Percentiles rank a stretch among this genome's conserved stretches.
phyloP scores from a whole-genome alignment of 2,329 filamentous ascomycete species.

The Pseudogymnoascus sp. region DNA sequence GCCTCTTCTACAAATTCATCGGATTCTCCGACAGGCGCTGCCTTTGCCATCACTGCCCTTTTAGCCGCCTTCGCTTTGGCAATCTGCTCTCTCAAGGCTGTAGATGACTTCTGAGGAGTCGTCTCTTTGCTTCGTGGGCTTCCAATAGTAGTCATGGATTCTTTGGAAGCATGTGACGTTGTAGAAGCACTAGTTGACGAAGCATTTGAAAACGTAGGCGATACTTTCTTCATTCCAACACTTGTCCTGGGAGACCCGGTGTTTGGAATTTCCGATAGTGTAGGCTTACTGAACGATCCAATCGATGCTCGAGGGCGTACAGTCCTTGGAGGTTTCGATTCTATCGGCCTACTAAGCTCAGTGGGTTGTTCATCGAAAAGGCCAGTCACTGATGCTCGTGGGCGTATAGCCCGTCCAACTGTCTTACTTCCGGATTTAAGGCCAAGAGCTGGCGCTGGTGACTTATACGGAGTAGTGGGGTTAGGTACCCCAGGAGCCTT shows the following conservation, averaged over 20 bases:
- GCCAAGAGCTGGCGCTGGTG: conserved; percentile 7
- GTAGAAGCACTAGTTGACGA: conserved; percentile 22
- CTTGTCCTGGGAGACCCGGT: conserved; percentile 21
- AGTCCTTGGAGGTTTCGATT: neutral
- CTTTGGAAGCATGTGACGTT: conserved; percentile 15
- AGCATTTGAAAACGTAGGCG: conserved; percentile 23
- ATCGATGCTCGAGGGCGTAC: conserved; percentile 21
- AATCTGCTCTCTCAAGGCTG: conserved; percentile 79
- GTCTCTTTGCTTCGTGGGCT: conserved; percentile 7
- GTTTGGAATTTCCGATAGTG: conserved; percentile 14
- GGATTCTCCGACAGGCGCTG: conserved; percentile 22
- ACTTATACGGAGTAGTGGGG: neutral
- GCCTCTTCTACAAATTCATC: conserved; percentile 25
- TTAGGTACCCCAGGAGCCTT: conserved; percentile 17
- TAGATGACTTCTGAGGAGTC: conserved; percentile 61
- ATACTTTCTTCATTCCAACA: conserved; percentile 21
- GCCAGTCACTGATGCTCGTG: conserved; percentile 46
- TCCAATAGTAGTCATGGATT: conserved; percentile 17
- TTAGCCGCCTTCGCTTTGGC: conserved; percentile 84
- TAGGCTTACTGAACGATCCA: conserved; percentile 15
- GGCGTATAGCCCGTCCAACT: conserved; percentile 39
- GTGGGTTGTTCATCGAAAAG: conserved; percentile 33
- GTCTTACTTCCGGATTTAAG: conserved; percentile 40
- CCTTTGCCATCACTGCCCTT: conserved; percentile 40
- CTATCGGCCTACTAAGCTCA: neutral